Base-by-base conservation (phyloP, 2,329 filamentous ascomycete genomes). In the Fusarium sororula region DNA sequence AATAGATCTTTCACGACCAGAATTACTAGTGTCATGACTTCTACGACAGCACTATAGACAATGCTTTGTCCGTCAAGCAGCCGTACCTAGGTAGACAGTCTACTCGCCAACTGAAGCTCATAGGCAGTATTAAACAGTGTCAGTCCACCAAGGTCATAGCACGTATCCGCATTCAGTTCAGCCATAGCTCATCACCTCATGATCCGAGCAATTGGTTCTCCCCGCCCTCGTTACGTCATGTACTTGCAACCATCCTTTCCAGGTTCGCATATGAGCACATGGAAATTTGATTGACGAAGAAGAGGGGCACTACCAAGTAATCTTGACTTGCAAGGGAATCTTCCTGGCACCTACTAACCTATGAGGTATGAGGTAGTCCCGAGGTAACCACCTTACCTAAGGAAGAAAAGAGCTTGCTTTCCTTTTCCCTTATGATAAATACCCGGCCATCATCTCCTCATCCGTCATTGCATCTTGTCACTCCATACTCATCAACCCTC, bases 151-250 rank as follows among this genome's bases (percentile, higher is more conserved):
- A 24, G 28, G n/a, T 53, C n/a, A 24, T 28, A 44, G 48, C 59
- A 44, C 26, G 45, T 54, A 61, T 69, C 61, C 55, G 37, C 42
- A 53, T 74, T 64, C 51, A 74, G 61, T 63, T 57, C 55, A 57
- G 39, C 55, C 55, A 53, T 37, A 32, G 26, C 32, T 37, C 48
- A 70, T 65, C 54, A 38, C 44, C 58, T 74, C 62, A 53, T 70
- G 70, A 71, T 71, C 53, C 67, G 50, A 70, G 54, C 53, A 66
- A 54, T 66, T 64, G 47, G 58, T 48, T 48, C 64, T 69, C 68
- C 70, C 74, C 67, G 50, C 74, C 74, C 74, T 67, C 60, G 68
- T 77, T 78, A 78, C 77, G 77, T 78, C 77, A 78, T 78, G 75
- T 75, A 78, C 64, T 74, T 77, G 68, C 72, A 69, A 63, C 72